Percentiles rank a stretch among this genome's conserved stretches.
Evolutionary conservation across 177 flowering plant genomes (phyloP).

Genomic region (Vitis hybrid): DNA sequence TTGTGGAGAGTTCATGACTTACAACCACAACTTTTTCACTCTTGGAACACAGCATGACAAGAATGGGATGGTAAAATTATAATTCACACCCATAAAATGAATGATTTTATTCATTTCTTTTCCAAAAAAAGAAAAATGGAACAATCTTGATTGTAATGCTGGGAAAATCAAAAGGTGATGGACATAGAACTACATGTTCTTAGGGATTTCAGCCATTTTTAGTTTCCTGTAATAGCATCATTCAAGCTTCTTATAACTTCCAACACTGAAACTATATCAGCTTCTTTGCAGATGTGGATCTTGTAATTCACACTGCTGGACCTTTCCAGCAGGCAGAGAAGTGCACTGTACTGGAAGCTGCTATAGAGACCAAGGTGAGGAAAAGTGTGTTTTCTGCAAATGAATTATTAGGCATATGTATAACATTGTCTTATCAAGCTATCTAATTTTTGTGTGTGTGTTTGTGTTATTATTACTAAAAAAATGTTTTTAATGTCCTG

Average conservation of each 20-base stretch:
- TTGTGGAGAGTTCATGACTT: too few relatives aligned
- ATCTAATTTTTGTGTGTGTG: neutral
- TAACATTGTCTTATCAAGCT: neutral
- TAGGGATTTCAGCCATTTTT: neutral
- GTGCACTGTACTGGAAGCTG: slow-evolving; percentile 92
- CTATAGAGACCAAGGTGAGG: slow-evolving; percentile 85
- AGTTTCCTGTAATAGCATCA: neutral
- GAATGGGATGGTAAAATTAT: too few relatives aligned
- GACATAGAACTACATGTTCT: too few relatives aligned
- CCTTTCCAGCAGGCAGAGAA: slow-evolving; percentile 82
- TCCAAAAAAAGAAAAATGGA: too few relatives aligned
- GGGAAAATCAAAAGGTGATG: too few relatives aligned
- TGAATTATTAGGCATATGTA: neutral
- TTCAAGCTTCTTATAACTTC: neutral
- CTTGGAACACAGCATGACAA: too few relatives aligned
- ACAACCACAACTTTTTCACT: too few relatives aligned
- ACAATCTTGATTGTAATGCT: too few relatives aligned
- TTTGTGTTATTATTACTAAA: slow-evolving; percentile 1
- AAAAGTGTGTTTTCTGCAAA: slow-evolving; percentile 16
- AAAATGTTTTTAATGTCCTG: slow-evolving; percentile 3
- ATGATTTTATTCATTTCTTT: too few relatives aligned
- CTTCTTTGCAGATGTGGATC: slow-evolving; percentile 72
- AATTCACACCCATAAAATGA: too few relatives aligned
- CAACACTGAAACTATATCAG: neutral
- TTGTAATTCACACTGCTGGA: slow-evolving; percentile 92